phyloP scores from a whole-genome alignment of 345 rosid genomes.

The Salix udensis region DNA sequence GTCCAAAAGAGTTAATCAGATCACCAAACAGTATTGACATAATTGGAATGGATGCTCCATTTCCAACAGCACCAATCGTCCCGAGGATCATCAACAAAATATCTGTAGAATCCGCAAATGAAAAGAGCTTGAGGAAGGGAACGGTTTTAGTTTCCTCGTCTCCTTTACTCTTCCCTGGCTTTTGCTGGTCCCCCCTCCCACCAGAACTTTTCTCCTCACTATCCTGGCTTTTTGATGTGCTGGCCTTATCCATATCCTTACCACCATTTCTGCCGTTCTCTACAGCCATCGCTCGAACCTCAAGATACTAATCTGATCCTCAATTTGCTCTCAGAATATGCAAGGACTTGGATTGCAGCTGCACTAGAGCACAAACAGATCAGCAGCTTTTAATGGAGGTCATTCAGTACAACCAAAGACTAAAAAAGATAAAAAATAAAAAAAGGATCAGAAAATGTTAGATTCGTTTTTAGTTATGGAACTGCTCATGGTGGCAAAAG shows the following conservation, averaged over 20 bases:
- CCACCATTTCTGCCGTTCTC: slow-evolving; percentile 22
- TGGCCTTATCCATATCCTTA: slow-evolving; percentile 16
- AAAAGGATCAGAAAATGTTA: not conserved
- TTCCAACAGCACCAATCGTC: slow-evolving; percentile 60
- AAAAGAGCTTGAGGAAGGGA: no score
- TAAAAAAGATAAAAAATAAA: no score
- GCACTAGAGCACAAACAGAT: not conserved
- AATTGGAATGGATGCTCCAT: slow-evolving; percentile 64
- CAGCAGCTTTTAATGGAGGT: not conserved
- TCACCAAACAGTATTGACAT: slow-evolving; percentile 83
- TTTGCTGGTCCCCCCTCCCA: no score
- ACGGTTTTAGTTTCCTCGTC: no score
- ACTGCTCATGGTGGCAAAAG: not conserved
- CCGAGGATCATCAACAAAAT: slow-evolving; percentile 60
- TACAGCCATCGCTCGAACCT: slow-evolving; percentile 26
- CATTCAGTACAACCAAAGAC: not conserved
- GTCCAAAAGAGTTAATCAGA: slow-evolving; percentile 53
- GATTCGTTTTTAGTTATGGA: not conserved
- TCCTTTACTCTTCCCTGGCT: no score
- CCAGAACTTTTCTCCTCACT: no score
- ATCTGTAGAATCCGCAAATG: no score
- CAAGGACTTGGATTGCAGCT: not conserved
- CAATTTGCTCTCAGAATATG: not conserved
- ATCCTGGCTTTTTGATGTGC: no score
- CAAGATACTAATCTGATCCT: not conserved